Evolutionary conservation across 2,329 filamentous ascomycete genomes (phyloP).

Genomic region (Fusarium sp.): DNA sequence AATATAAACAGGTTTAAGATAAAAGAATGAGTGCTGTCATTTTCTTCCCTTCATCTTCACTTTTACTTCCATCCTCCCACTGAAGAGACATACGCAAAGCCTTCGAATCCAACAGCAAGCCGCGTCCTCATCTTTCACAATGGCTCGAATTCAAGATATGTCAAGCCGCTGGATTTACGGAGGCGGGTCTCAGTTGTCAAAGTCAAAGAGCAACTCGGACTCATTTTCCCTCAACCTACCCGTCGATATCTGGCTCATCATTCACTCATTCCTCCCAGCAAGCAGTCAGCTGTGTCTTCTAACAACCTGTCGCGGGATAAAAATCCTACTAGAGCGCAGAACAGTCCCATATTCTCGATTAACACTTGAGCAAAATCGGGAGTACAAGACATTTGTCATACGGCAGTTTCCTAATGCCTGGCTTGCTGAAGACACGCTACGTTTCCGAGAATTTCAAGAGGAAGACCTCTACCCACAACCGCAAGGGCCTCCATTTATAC

Average conservation of each 20-base stretch:
- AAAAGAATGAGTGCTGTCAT: not conserved
- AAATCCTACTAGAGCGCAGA: not conserved
- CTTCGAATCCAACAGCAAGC: not conserved
- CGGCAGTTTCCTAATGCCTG: not conserved
- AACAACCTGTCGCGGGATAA: not conserved
- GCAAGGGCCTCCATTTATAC: not conserved
- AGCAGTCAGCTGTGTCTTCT: not conserved
- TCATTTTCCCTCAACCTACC: not conserved
- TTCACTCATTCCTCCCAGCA: not conserved
- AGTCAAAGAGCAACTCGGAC: not conserved
- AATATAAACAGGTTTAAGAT: no score
- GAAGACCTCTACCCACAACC: not conserved
- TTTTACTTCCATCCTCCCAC: not conserved
- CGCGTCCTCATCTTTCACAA: not conserved
- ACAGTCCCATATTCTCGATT: no score
- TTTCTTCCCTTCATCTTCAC: not conserved
- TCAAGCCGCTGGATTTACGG: no score
- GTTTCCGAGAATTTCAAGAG: not conserved
- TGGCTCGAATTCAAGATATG: not conserved
- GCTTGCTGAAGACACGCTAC: not conserved
- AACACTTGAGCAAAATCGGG: not conserved
- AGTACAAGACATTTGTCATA: not conserved
- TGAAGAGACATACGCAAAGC: not conserved
- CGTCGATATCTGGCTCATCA: not conserved
- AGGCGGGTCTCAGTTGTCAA: no score